Percentiles rank a stretch among this genome's conserved stretches.
phyloP scores from a whole-genome alignment of 768 basidiomycete species.

The Phaffia tasmanica region DNA sequence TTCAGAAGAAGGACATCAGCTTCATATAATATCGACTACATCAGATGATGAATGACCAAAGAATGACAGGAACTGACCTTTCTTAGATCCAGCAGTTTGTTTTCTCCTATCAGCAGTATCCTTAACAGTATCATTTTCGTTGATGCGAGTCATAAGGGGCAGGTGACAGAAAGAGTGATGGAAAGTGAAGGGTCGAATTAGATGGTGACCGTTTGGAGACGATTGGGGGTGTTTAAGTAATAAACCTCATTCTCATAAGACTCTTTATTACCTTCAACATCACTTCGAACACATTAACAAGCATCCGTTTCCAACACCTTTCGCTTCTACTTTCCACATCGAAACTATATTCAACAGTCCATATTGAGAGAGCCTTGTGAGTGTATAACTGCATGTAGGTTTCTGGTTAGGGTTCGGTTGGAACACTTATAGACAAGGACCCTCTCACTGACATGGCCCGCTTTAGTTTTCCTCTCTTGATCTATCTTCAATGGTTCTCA shows the following conservation, averaged over 20 bases:
- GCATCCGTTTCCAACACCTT: background rate
- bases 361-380: too few species aligned
- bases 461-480: background rate
- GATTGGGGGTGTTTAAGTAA: background rate
- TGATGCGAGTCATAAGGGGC: background rate
- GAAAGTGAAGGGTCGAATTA: background rate
- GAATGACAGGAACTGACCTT: conserved; percentile 5
- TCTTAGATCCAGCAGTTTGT: conserved; percentile 7
- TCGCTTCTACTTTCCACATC: too few species aligned
- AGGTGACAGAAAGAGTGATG: background rate
- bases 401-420: too few species aligned
- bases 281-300: too few species aligned
- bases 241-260: background rate
- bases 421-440: too few species aligned
- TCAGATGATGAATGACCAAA: background rate
- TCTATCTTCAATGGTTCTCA: background rate
- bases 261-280: too few species aligned
- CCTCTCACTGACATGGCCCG: background rate
- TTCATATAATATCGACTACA: too few species aligned
- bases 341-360: too few species aligned
- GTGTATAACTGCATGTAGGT: too few species aligned
- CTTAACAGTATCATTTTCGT: conserved; percentile 9
- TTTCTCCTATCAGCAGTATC: conserved; percentile 8
- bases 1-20: background rate
- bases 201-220: background rate